phyloP scores from a whole-genome alignment of 2,329 filamentous ascomycete species.

The Mariannaea elegans region DNA sequence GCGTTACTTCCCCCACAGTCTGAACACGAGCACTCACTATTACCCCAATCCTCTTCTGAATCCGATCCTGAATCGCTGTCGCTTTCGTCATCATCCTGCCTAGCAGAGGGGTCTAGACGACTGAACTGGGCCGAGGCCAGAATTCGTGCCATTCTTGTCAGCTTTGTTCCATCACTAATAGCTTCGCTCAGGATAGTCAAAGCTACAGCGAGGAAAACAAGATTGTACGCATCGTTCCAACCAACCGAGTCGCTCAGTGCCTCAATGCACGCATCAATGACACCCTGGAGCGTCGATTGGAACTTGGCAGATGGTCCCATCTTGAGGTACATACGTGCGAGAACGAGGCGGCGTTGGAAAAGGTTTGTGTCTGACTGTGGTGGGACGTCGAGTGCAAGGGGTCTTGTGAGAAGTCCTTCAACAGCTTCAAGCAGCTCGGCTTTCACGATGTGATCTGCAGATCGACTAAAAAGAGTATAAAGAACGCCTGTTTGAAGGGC shows the following conservation, averaged over 20 bases:
- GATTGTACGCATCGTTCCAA: conserved; percentile 37
- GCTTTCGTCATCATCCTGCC: not conserved
- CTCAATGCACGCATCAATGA: conserved; percentile 30
- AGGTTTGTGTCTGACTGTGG: conserved; percentile 20
- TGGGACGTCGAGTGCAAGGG: conserved; percentile 34
- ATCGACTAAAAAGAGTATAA: conserved; percentile 31
- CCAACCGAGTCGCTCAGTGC: conserved; percentile 33
- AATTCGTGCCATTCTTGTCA: conserved; percentile 31
- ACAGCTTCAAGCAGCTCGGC: conserved; percentile 23
- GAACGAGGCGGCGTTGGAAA: conserved; percentile 19
- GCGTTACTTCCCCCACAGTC: not conserved
- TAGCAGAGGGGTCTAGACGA: conserved; percentile 16
- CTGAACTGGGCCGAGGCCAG: conserved; percentile 39
- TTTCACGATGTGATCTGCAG: conserved; percentile 33
- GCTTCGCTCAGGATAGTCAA: conserved; percentile 28
- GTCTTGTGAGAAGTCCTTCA: conserved; percentile 25
- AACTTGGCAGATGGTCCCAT: conserved; percentile 34
- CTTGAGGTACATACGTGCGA: conserved; percentile 38
- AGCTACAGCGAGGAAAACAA: conserved; percentile 27
- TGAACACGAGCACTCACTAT: not conserved
- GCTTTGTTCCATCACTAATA: conserved; percentile 17
- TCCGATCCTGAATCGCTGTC: not conserved
- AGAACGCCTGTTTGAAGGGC: conserved; percentile 29
- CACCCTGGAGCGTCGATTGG: conserved; percentile 29
- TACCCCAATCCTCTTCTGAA: not conserved